Evolutionary conservation across 2,329 filamentous ascomycete species (phyloP).

Genomic region (Ceratocystis papillata): DNA sequence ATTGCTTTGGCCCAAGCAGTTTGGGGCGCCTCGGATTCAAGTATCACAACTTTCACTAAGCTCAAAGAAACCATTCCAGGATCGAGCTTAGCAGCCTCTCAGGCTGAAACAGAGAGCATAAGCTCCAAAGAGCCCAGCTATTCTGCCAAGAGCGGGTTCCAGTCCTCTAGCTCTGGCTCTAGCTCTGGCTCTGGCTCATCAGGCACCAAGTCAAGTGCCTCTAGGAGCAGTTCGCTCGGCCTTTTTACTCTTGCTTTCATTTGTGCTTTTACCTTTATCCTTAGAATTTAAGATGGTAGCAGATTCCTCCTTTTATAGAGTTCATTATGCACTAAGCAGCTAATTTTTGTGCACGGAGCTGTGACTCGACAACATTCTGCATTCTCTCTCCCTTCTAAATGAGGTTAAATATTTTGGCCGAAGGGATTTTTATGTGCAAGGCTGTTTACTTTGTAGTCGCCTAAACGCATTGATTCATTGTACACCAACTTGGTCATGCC

Average conservation of each 20-base stretch:
- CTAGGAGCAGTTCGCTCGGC: neutral
- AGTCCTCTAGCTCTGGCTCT: neutral
- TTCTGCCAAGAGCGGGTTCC: constrained; percentile 21
- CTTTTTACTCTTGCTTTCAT: neutral
- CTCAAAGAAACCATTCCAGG: constrained; percentile 39
- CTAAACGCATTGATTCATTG: too few species aligned
- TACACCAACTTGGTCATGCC: too few species aligned
- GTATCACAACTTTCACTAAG: constrained; percentile 42
- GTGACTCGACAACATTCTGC: too few species aligned
- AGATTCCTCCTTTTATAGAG: neutral
- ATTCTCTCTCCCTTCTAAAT: too few species aligned
- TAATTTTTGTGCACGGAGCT: too few species aligned
- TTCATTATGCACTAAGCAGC: too few species aligned
- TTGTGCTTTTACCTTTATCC: neutral
- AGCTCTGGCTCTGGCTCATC: neutral
- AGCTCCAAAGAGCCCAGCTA: constrained; percentile 10
- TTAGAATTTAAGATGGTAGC: neutral
- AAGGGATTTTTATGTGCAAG: too few species aligned
- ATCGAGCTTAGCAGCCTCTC: constrained; percentile 5
- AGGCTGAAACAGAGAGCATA: constrained; percentile 8
- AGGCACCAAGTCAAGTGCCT: neutral
- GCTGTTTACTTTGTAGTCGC: too few species aligned
- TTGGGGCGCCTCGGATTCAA: constrained; percentile 43
- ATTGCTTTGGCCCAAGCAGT: constrained; percentile 45
- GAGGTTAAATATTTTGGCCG: too few species aligned